These are phyloP conservation scores for Dictyostelium discoideum DNA, from an alignment of 78 protist genomes.

Conservation along the genomic window dicty_2.7 NC_007089.4:953501-954000, in stretches of 20 bases:
- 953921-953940: slow-evolving; percentile 60
- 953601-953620: slow-evolving; percentile 26
- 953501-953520: background rate
- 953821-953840: slow-evolving; percentile 63
- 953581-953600: slow-evolving; percentile 53
- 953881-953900: slow-evolving; percentile 45
- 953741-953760: background rate
- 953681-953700: slow-evolving; percentile 6
- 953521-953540: slow-evolving; percentile 41
- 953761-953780: slow-evolving; percentile 4
- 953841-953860: slow-evolving; percentile 62
- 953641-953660: slow-evolving; percentile 64
- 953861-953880: slow-evolving; percentile 52
- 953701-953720: background rate
- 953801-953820: slow-evolving; percentile 37
- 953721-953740: background rate
- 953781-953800: slow-evolving; percentile 61
- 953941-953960: slow-evolving; percentile 70
- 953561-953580: slow-evolving; percentile 51
- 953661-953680: slow-evolving; percentile 54
- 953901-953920: slow-evolving; percentile 55
- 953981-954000: slow-evolving; percentile 47
- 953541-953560: slow-evolving; percentile 47
- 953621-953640: slow-evolving; percentile 52
- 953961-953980: slow-evolving; percentile 51